Percentiles rank a stretch among this genome's conserved stretches.
Conservation (phyloP, 768 basidiomycete genomes). For the Boletus subcaerulescens region DNA sequence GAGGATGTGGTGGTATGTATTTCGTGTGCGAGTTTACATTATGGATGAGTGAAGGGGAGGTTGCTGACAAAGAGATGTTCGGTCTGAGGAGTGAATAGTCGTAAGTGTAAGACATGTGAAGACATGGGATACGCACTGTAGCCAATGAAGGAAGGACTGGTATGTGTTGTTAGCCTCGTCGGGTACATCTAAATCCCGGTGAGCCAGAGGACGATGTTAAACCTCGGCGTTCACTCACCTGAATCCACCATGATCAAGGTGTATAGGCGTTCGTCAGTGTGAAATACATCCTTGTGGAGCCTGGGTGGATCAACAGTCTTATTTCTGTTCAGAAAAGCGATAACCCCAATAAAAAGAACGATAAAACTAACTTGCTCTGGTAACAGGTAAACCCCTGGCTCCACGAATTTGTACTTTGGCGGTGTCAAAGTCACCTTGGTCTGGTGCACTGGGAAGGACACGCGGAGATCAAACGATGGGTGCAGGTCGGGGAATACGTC, state of each 20-base stretch:
- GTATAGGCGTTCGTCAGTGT: constrained; percentile 75
- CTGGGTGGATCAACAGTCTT: constrained; percentile 66
- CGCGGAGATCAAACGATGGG: constrained; percentile 71
- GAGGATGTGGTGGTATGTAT: constrained; percentile 91
- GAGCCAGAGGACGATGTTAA: constrained; percentile 1
- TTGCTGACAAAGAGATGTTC: constrained; percentile 74
- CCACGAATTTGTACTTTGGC: constrained; percentile 42
- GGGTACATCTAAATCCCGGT: constrained; percentile 68
- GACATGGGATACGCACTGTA: constrained; percentile 52
- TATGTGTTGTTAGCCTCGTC: constrained; percentile 61
- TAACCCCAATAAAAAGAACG: neutral
- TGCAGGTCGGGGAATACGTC: constrained; percentile 74
- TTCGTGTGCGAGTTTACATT: constrained; percentile 55
- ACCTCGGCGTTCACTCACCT: constrained; percentile 46
- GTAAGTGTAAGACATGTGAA: neutral
- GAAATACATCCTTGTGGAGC: constrained; percentile 75
- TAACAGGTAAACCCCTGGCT: constrained; percentile 66
- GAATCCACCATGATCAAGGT: constrained; percentile 89
- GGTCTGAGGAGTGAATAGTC: constrained; percentile 45
- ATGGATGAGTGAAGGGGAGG: constrained; percentile 39
- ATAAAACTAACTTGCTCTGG: constrained; percentile 60
- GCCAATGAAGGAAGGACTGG: constrained; percentile 79
- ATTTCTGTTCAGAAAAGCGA: neutral
- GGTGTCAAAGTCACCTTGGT: constrained; percentile 19
- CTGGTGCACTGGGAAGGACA: constrained; percentile 48